A percentile compares a stretch with the other conserved stretches of the same genome.
Conservation (phyloP, 192 early-diverging fungal species). For the Physocladia obscura region DNA sequence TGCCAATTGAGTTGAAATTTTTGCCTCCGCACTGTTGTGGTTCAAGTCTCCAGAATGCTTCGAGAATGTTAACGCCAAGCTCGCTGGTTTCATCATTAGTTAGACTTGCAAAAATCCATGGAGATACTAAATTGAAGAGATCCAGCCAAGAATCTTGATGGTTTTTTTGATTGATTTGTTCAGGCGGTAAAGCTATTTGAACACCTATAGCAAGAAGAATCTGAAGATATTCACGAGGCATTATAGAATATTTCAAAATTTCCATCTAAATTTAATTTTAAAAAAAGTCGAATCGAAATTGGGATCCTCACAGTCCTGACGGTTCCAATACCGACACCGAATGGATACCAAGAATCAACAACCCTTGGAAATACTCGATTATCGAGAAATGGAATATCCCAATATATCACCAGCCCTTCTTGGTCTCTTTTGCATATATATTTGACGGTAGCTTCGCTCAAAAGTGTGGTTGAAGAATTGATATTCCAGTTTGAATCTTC, state of each 20-base stretch:
- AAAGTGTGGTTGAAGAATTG: not conserved
- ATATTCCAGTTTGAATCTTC: not conserved
- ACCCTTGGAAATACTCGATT: slow-evolving; percentile 1
- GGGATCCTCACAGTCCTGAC: slow-evolving; percentile 11
- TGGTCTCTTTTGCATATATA: not conserved
- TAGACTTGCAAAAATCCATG: slow-evolving; percentile 1
- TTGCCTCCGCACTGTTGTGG: not conserved
- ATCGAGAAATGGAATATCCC: slow-evolving; percentile 31
- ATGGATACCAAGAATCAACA: slow-evolving; percentile 23
- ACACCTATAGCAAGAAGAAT: slow-evolving; percentile 17
- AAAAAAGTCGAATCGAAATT: not conserved
- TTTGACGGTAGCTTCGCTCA: not conserved
- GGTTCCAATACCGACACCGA: slow-evolving; percentile 35
- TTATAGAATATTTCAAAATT: not conserved
- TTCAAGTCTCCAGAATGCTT: slow-evolving; percentile 16
- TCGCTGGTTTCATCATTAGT: slow-evolving; percentile 9
- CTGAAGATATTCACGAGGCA: slow-evolving; percentile 13
- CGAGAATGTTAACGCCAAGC: slow-evolving; percentile 15
- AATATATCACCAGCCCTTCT: slow-evolving; percentile 13
- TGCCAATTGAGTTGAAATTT: not conserved
- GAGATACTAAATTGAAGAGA: slow-evolving; percentile 3
- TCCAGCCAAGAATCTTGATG: slow-evolving; percentile 6
- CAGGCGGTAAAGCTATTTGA: not conserved
- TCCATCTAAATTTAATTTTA: slow-evolving; percentile 5
- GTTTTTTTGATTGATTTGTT: not conserved